Conservation (phyloP, 495 filamentous ascomycete genomes). For the Viridothelium virens region DNA sequence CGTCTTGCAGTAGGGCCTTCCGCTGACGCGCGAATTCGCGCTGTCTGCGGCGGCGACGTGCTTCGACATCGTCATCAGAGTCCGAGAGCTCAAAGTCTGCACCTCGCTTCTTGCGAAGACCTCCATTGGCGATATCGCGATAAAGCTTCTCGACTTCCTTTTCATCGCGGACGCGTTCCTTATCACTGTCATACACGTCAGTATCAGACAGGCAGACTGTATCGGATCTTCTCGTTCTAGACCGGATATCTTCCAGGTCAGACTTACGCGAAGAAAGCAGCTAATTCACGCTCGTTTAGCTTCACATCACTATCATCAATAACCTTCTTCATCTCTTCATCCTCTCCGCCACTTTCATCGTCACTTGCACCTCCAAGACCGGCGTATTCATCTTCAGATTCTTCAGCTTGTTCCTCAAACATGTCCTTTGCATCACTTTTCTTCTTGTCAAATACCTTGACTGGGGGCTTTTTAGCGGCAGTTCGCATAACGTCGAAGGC, state of each 20-base stretch:
- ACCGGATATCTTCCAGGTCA: not conserved
- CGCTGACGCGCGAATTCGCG: conserved; percentile 87
- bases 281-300: conserved; percentile 69
- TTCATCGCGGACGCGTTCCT: conserved; percentile 57
- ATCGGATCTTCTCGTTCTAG: too few relatives aligned
- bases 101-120: conserved; percentile 68
- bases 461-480: conserved; percentile 48
- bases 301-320: conserved; percentile 73
- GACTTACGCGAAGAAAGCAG: conserved; percentile 82
- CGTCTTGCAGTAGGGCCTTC: conserved; percentile 68
- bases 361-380: conserved; percentile 86
- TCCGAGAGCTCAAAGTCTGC: conserved; percentile 73
- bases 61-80: conserved; percentile 67
- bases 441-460: conserved; percentile 64
- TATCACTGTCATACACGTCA: conserved; percentile 43
- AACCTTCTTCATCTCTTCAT: conserved; percentile 70
- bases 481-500: conserved; percentile 75
- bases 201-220: not conserved
- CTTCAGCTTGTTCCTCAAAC: conserved; percentile 87
- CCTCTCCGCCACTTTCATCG: conserved; percentile 70
- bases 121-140: conserved; percentile 82
- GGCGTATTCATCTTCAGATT: conserved; percentile 97
- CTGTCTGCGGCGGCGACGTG: conserved; percentile 73
- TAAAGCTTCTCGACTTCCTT: conserved; percentile 82
- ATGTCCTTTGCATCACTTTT: conserved; percentile 82